Evolutionary conservation across 495 filamentous ascomycete species (phyloP), one percentile per base, ranked within the genome.

Genomic region (Aspergillus affinis): DNA sequence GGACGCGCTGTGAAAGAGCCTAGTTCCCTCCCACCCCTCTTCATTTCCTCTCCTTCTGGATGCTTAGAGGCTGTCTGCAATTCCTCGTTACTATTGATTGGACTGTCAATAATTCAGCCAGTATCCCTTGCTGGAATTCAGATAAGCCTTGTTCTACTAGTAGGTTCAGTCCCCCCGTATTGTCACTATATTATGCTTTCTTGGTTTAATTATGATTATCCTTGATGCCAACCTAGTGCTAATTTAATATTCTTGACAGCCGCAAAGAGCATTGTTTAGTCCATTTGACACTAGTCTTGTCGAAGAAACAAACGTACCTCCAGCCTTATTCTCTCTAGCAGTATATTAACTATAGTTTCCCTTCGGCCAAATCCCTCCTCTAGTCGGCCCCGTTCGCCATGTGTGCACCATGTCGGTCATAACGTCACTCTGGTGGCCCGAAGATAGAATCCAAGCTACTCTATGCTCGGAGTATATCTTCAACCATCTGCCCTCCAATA

Each of bases 351-450:
- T 23, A 41, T 41, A 6, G 26, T 36, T 51, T 44, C 48, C 53
- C 36, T 45, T 46, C 32, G 36, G 45, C 46, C 30, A n/a, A n/a
- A n/a, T n/a, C n/a, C n/a, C n/a, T n/a, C n/a, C n/a, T n/a, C n/a
- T n/a, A n/a, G n/a, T n/a, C n/a, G n/a, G n/a, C n/a, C n/a, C n/a
- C n/a, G n/a, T n/a, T n/a, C 56, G 50, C 62, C 44, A 69, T 74
- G 66, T 61, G 20, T 54, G 47, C 59, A 64, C 36, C 57, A 73
- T 67, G 69, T 75, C 66, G 59, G 66, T 45, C 65, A 63, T 51
- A 50, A 74, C 71, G 29, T 81, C 72, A 57, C 82, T 86, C 72
- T 94, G 90, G 90, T 96, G 90, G 90, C 87, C 90, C 60, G 79
- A 88, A 54, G 87, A 90, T 63, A 84, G 84, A 59, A 89, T 95